Evolutionary conservation across 768 basidiomycete species (phyloP).

Genomic region (Tricholoma bakamatsutake): DNA sequence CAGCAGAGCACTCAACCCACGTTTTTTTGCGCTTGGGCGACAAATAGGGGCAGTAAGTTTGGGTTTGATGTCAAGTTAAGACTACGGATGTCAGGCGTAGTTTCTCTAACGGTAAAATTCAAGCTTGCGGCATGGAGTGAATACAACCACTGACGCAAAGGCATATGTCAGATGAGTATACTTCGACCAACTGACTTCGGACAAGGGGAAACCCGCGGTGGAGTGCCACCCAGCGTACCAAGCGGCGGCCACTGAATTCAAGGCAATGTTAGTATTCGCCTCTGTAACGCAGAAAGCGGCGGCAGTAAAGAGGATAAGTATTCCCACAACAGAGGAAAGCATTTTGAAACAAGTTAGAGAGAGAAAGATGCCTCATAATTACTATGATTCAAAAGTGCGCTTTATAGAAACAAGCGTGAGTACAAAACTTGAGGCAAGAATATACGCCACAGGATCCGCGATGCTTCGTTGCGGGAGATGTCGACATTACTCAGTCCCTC

Average conservation of each 20-base stretch:
- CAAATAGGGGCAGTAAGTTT: constrained; percentile 50
- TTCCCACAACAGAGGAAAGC: background rate
- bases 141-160: constrained; percentile 50
- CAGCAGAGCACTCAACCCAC: constrained; percentile 20
- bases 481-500: too few species aligned
- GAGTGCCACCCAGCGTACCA: constrained; percentile 73
- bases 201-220: constrained; percentile 38
- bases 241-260: constrained; percentile 33
- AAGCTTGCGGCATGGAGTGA: background rate
- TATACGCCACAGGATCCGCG: too few species aligned
- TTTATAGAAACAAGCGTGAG: too few species aligned
- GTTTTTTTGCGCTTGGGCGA: constrained; percentile 24
- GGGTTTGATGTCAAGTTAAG: constrained; percentile 41
- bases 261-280: background rate
- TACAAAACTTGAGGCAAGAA: too few species aligned
- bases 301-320: background rate
- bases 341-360: background rate
- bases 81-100: constrained; percentile 29
- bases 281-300: constrained; percentile 2
- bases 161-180: constrained; percentile 68
- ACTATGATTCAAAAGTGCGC: too few species aligned
- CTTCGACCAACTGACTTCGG: constrained; percentile 55
- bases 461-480: too few species aligned
- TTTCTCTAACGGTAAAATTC: constrained; percentile 22
- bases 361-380: too few species aligned